Conservation (phyloP, 106 monocot genomes). For the Allium sativum region DNA sequence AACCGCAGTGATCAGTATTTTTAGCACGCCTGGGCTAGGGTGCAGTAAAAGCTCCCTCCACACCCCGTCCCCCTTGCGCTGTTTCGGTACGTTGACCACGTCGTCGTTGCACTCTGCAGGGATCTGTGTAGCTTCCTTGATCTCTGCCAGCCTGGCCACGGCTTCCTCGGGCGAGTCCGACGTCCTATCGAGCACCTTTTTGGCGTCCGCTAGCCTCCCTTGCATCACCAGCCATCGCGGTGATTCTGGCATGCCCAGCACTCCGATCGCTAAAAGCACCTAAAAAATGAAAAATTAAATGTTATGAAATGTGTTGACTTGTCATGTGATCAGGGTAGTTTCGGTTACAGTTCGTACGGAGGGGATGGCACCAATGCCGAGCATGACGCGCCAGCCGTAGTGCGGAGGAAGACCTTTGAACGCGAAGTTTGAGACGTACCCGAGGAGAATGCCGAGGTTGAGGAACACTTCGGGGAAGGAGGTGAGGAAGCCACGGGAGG, state of each 20-base stretch:
- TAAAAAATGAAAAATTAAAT: too few relatives aligned
- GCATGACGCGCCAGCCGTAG: slow-evolving; percentile 37
- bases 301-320: too few relatives aligned
- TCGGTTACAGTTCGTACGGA: not conserved
- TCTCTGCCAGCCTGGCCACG: slow-evolving; percentile 19
- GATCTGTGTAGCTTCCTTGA: slow-evolving; percentile 37
- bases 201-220: slow-evolving; percentile 33
- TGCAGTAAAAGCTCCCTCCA: slow-evolving; percentile 57
- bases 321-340: too few relatives aligned
- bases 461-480: slow-evolving; percentile 38
- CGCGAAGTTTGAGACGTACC: slow-evolving; percentile 31
- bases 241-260: slow-evolving; percentile 42
- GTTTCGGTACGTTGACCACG: slow-evolving; percentile 7
- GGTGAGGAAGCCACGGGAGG: slow-evolving; percentile 26
- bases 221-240: slow-evolving; percentile 54
- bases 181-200: slow-evolving; percentile 20
- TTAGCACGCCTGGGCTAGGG: slow-evolving; percentile 51
- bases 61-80: slow-evolving; percentile 32
- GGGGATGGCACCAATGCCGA: slow-evolving; percentile 23
- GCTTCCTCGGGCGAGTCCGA: slow-evolving; percentile 34
- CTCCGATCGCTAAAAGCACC: slow-evolving; percentile 12
- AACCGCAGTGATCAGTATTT: slow-evolving; percentile 42
- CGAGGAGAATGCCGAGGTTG: slow-evolving; percentile 21
- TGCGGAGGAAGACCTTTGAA: slow-evolving; percentile 23
- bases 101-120: slow-evolving; percentile 17